Evolutionary conservation across 148 eudicot genomes (phyloP), one percentile per base, ranked within the genome.

Genomic region (Pouteria glomerata): DNA sequence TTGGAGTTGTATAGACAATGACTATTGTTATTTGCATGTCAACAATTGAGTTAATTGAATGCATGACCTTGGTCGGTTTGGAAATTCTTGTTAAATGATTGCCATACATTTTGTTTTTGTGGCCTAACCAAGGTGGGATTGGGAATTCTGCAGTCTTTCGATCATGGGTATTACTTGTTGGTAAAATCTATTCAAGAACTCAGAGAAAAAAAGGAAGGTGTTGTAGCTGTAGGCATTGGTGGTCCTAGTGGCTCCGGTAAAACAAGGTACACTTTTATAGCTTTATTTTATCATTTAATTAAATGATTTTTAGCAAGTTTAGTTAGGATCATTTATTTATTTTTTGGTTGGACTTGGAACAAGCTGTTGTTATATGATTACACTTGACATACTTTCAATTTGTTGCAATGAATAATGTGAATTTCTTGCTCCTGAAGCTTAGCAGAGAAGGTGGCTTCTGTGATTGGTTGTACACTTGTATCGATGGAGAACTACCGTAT

Each of bases 161-260:
- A 92, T 81, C 96, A 83, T 74, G 99, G 99, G 41, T 88, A 88
- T 67, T 92, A 95, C 81, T 88, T 95, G 88, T 76, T 95, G 60
- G 89, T 95, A 26, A 95, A 92, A 80, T 92, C 99, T 21, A 83
- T 95, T 62, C 99, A 95, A 85, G 99, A 95, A 62, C 93, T 95
- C 23, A 88, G 99, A 45, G 96, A 84, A 77, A 92, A 85, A 79
- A 85, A 89, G 69, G 90, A 89, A 58, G 92, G 97, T 67, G 66
- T 90, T 50, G 97, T 95, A 45, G 90, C 92, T 7, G 96, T 95
- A 52, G 99, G 99, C 55, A 95, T 95, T 69, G 99, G 99, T 58
- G 99, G 99, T 76, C 99, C 99, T 3, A 92, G 93, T 82, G 99
- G 99, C 51, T 95, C 97, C 0, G 99, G 99, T 65, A 95, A 95